Percentiles rank a stretch among this genome's conserved stretches.
These are phyloP conservation scores for Podospora australis DNA, from an alignment of 495 filamentous ascomycete genomes.

Conservation along the genomic window DNA sequence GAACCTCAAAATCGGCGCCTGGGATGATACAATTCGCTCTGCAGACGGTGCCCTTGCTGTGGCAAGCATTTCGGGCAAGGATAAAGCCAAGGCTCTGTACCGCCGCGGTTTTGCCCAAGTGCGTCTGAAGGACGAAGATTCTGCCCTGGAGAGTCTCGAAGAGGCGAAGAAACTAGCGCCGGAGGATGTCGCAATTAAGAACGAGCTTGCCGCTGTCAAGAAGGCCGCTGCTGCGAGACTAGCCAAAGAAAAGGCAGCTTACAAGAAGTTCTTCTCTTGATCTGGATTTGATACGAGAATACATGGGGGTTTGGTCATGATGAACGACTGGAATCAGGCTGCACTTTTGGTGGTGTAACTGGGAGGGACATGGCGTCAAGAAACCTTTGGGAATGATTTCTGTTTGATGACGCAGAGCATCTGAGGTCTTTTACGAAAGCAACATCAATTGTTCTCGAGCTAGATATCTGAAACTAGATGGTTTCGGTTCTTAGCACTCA, in stretches of 20 bases:
- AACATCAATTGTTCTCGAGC: too few species aligned
- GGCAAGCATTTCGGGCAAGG: conserved; percentile 57
- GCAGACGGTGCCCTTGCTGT: conserved; percentile 71
- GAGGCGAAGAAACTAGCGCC: conserved; percentile 69
- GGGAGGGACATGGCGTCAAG: too few species aligned
- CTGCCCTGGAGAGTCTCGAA: conserved; percentile 70
- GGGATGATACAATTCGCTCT: conserved; percentile 57
- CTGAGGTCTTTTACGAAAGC: too few species aligned
- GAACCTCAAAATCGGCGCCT: conserved; percentile 70
- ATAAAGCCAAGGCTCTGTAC: conserved; percentile 84
- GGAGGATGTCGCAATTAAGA: conserved; percentile 64
- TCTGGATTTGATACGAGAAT: conserved; percentile 11
- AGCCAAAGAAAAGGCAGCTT: conserved; percentile 83
- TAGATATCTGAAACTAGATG: too few species aligned
- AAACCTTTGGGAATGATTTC: too few species aligned
- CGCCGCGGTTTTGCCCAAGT: conserved; percentile 68
- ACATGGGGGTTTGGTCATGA: background rate
- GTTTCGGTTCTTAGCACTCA: too few species aligned
- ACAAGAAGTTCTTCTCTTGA: conserved; percentile 87
- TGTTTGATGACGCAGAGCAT: too few species aligned
- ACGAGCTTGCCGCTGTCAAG: conserved; percentile 71
- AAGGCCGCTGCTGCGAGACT: conserved; percentile 62
- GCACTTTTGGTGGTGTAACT: too few species aligned
- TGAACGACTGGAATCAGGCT: too few species aligned
- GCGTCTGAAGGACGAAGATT: conserved; percentile 79